A percentile compares a stretch with the other conserved stretches of the same genome.
These are phyloP conservation scores for Crithidia expoeki DNA, from an alignment of 208 protist species.

Conservation along the genomic window DNA sequence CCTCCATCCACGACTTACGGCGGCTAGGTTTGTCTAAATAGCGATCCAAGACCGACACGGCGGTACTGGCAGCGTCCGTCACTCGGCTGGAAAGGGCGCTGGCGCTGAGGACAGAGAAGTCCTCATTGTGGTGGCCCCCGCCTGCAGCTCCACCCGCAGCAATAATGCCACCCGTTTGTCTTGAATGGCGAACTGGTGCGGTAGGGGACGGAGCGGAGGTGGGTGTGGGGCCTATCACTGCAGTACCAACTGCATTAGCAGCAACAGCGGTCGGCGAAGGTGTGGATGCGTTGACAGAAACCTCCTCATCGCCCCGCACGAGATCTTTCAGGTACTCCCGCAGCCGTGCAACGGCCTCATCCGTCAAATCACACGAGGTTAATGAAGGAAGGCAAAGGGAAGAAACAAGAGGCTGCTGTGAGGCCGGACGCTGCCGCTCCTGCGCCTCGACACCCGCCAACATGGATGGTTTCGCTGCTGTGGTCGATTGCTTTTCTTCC, in stretches of 20 bases:
- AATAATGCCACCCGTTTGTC: not conserved
- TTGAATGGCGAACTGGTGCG: not conserved
- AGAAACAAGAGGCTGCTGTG: not conserved
- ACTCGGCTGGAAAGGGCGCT: not conserved
- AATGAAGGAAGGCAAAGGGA: not conserved
- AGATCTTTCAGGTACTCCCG: not conserved
- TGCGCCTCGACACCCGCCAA: not conserved
- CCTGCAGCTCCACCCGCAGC: not conserved
- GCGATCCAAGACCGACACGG: not conserved
- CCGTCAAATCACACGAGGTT: not conserved
- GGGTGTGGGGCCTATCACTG: not conserved
- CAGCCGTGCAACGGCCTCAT: not conserved
- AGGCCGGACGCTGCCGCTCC: not conserved
- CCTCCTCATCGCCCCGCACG: not conserved
- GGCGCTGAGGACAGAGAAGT: not conserved
- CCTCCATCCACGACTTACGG: constrained; percentile 12
- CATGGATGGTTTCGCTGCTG: too few relatives aligned
- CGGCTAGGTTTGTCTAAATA: not conserved
- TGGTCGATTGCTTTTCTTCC: not conserved
- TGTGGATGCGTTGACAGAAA: not conserved
- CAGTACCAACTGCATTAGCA: not conserved
- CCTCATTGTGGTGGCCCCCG: not conserved
- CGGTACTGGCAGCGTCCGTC: too few relatives aligned
- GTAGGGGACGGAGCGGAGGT: not conserved
- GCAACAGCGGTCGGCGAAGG: not conserved